Evolutionary conservation across 345 rosid genomes (phyloP), one percentile per base, ranked within the genome.

Genomic region (Populus pruinosa): DNA sequence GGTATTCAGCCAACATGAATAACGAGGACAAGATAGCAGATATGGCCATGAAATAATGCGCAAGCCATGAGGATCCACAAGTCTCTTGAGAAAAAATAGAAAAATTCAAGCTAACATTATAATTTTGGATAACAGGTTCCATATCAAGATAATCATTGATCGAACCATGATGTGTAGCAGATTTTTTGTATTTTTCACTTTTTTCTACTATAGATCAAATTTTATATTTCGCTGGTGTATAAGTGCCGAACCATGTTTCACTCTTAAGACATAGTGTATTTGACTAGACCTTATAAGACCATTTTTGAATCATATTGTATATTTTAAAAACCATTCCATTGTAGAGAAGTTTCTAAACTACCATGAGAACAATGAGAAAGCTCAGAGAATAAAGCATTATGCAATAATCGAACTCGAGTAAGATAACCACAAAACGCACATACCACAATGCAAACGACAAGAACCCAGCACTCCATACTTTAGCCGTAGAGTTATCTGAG

Each of bases 381-480:
- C 20, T 29, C 39, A 49, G 66, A 27, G 49, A 14, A 78, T 17
- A 36, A 72, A 59, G 33, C n/a, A 78, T 17, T 35, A 35, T 59
- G 64, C 23, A 18, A n/a, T 25, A 44, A 5, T 67, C 23, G 17
- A 67, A 67, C 41, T 17, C 43, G 2, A 20, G 41, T 31, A 21
- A 33, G 43, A 72, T 14, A 78, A 56, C 6, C 74, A 76, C 65
- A 73, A 35, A 47, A 49, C 67, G 44, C 67, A 79, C 90, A 41
- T 86, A 96, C 98, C 98, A 96, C 27, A 92, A 69, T 49, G 99
- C 95, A 80, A 96, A 92, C 69, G 87, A 83, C 76, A 88, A 85
- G 81, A 89, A 79, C 70, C 89, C 91, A 81, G 90, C 92, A 78
- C 91, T 90, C 99, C 99, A 96, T 62, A 96, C 89, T 86, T 87